These are phyloP conservation scores for Prunus davidiana DNA, from an alignment of 306 rosid genomes.

Conservation along the genomic window DNA sequence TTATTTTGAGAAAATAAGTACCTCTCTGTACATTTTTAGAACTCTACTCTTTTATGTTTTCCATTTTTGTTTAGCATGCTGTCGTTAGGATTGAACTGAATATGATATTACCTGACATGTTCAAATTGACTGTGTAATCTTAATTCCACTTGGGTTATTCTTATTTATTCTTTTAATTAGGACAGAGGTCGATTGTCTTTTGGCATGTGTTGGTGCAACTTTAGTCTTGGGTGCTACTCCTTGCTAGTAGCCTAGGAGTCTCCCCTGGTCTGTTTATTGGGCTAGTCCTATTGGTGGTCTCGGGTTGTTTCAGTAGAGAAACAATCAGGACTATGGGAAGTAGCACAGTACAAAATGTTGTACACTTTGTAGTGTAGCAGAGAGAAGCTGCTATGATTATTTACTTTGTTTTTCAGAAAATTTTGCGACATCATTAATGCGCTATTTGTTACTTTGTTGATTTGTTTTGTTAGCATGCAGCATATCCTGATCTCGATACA, in stretches of 20 bases:
- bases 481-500: slow-evolving; percentile 82
- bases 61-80: neutral
- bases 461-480: slow-evolving; percentile 73
- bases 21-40: neutral
- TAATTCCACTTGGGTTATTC: neutral
- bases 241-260: neutral
- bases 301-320: neutral
- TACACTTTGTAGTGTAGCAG: neutral
- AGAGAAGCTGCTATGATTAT: neutral
- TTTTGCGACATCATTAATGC: neutral
- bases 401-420: neutral
- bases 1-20: neutral
- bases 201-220: neutral
- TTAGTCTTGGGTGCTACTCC: neutral
- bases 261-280: neutral
- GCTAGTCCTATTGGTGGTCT: neutral
- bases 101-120: neutral
- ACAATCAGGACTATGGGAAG: neutral
- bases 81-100: neutral
- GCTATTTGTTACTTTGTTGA: slow-evolving; percentile 19
- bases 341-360: neutral
- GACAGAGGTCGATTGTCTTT: neutral
- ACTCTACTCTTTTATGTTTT: neutral
- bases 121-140: neutral
- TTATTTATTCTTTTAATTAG: neutral